Evolutionary conservation across 768 basidiomycete genomes (phyloP), one percentile per base, ranked within the genome.

Genomic region (Gloeostereum incarnatum): DNA sequence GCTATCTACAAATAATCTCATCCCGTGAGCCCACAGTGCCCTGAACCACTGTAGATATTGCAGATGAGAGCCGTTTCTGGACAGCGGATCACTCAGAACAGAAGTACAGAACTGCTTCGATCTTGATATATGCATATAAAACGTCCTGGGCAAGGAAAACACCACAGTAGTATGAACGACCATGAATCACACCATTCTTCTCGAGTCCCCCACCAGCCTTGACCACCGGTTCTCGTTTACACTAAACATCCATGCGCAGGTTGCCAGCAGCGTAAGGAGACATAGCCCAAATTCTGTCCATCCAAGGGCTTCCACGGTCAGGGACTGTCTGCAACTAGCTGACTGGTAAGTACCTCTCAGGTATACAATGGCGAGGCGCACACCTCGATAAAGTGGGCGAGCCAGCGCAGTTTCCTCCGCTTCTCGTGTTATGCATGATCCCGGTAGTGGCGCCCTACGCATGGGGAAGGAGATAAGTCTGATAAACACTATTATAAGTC

Each of bases 251-350:
- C 73, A 73, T 44, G 65, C 47, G 35, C 74, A 68, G 9, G 82
- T 81, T 22, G 66, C 63, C 4, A 68, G 38, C 30, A 82, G 54
- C 5, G 80, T 74, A 43, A 78, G 39, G 8, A 66, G 38, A 49
- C 78, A 79, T 14, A 88, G 54, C 5, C 66, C 70, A 44, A 85
- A 78, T 46, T 84, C 81, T 35, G 78, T 73, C 84, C 85, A 87
- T 4, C 81, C 82, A 11, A 87, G 52, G 1, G 78, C 78, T 55
- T 82, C 80, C 5, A 85, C 76, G 4, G 83, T 82, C 44, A 86
- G 59, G 2, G 73, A 73, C 53, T 85, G 77, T 46, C 80, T 68
- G 58, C 86, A 88, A 46, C 75, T 81, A 38, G 34, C 23, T 20
- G 25, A 17, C n/a, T 32, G n/a, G 10, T 26, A 33, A 11, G 22